Conservation (phyloP, 192 early-diverging fungal species). For the Entrophospora sp. region DNA sequence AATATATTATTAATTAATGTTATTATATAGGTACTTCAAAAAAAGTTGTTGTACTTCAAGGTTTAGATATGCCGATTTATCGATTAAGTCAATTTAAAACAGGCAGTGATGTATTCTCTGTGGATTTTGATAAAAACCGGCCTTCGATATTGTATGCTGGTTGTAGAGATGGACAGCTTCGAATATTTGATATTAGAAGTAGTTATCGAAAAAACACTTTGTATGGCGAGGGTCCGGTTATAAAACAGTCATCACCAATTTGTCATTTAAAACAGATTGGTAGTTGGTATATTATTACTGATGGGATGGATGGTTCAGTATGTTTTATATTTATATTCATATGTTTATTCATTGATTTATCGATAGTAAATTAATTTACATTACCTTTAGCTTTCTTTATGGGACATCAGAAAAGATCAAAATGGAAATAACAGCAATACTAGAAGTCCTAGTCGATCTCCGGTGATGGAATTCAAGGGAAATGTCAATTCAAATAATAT, state of each 20-base stretch:
- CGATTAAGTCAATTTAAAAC: not conserved
- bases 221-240: not conserved
- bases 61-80: not conserved
- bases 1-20: not conserved
- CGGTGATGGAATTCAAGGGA: not conserved
- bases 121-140: not conserved
- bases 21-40: not conserved
- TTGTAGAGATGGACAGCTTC: conserved; percentile 2
- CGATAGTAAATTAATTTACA: not conserved
- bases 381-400: not conserved
- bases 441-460: not conserved
- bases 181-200: not conserved
- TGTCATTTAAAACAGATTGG: conserved; percentile 13
- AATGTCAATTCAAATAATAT: conserved; percentile 8
- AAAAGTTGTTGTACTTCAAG: not conserved
- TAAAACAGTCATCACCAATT: not conserved
- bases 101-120: conserved; percentile 4
- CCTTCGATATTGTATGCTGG: not conserved
- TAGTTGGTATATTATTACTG: not conserved
- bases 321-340: not conserved
- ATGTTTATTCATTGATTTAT: not conserved
- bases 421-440: not conserved
- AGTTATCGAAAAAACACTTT: not conserved
- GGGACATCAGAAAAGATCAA: conserved; percentile 9
- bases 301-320: conserved; percentile 17